Percentiles rank a stretch among this genome's conserved stretches.
phyloP scores from a whole-genome alignment of 2,329 filamentous ascomycete species.

The Pleomassaria siparia region DNA sequence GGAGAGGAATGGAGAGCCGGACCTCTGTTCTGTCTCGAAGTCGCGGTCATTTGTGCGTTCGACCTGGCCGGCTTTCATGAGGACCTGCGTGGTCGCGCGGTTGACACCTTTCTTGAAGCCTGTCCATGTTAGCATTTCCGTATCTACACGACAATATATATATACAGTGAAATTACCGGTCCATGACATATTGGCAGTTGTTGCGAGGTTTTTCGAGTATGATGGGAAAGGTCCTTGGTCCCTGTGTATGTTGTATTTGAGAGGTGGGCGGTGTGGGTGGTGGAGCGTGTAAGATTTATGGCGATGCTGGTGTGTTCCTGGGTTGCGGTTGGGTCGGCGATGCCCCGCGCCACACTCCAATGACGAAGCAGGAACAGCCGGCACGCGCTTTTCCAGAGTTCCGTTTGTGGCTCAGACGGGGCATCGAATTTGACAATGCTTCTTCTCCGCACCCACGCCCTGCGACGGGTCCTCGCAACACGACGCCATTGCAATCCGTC shows the following conservation, averaged over 20 bases:
- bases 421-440: conserved; percentile 21
- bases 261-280: conserved; percentile 1
- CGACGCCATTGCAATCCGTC: conserved; percentile 10
- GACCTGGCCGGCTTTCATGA: conserved; percentile 99
- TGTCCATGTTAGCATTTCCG: conserved; percentile 40
- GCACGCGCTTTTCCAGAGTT: not conserved
- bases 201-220: conserved; percentile 2
- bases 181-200: conserved; percentile 47
- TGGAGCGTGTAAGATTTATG: not conserved
- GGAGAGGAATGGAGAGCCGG: conserved; percentile 16
- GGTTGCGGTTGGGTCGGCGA: conserved; percentile 11
- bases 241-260: not conserved
- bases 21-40: conserved; percentile 97
- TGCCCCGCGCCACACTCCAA: conserved; percentile 17
- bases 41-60: conserved; percentile 98
- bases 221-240: not conserved
- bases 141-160: conserved; percentile 7
- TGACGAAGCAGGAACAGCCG: conserved; percentile 23
- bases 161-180: conserved; percentile 56
- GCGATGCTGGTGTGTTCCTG: conserved; percentile 6
- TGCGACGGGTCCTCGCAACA: conserved; percentile 19
- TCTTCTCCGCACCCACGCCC: conserved; percentile 16
- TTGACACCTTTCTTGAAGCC: conserved; percentile 97
- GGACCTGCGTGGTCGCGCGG: conserved; percentile 97
- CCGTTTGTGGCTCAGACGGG: conserved; percentile 13